phyloP scores from a whole-genome alignment of 179 eudicot genomes.

The Drosera spatulata region DNA sequence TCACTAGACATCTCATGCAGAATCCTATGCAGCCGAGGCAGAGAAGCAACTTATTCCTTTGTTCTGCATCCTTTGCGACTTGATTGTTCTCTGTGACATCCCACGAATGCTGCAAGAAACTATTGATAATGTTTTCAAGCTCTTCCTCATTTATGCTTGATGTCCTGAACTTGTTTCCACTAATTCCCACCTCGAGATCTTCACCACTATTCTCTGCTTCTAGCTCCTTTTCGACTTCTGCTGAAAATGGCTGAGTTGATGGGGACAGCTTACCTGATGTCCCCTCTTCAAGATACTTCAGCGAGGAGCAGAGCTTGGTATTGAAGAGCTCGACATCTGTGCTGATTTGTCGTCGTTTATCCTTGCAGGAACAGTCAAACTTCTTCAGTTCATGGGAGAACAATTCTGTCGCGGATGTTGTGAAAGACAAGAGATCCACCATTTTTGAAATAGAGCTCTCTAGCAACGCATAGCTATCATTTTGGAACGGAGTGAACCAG shows the following conservation, averaged over 20 bases:
- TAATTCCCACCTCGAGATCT: constrained; percentile 11
- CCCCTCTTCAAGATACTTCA: constrained; percentile 2
- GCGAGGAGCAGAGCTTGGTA: neutral
- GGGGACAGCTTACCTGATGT: neutral
- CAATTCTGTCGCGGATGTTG: constrained; percentile 3
- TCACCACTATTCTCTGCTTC: neutral
- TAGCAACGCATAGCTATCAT: constrained; percentile 3
- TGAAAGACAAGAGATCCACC: constrained; percentile 6
- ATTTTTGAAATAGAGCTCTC: constrained; percentile 4
- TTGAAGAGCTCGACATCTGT: constrained; percentile 8
- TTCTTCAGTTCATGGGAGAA: constrained; percentile 2
- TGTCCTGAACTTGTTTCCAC: neutral
- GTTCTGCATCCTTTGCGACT: constrained; percentile 1
- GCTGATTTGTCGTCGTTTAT: constrained; percentile 3
- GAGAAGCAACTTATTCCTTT: constrained; percentile 5
- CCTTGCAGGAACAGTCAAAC: constrained; percentile 2
- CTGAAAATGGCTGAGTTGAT: no score
- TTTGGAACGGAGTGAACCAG: constrained; percentile 11
- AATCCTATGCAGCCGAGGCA: constrained; percentile 6
- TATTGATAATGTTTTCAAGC: constrained; percentile 3
- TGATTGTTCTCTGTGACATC: constrained; percentile 4
- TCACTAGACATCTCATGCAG: constrained; percentile 8
- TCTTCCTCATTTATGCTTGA: constrained; percentile 6
- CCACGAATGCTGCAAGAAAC: constrained; percentile 7
- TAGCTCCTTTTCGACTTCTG: neutral